Conservation (phyloP, 2,329 filamentous ascomycete species). For the Teratosphaeria gauchensis region DNA sequence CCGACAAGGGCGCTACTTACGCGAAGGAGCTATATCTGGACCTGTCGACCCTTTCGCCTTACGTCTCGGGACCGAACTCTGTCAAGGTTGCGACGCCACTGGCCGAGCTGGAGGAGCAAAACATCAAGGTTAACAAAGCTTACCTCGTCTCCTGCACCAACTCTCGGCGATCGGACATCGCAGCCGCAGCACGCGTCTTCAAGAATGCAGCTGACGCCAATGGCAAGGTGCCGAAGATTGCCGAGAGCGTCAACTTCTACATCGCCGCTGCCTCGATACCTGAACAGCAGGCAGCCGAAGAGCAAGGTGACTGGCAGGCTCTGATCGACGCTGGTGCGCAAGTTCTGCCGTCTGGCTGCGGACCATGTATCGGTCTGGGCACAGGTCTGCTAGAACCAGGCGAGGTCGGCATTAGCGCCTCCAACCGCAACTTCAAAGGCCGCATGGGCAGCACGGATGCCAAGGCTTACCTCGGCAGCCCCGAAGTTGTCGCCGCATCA, state of each 20-base stretch:
- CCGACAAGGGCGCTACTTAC: constrained; percentile 70
- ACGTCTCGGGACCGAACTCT: constrained; percentile 79
- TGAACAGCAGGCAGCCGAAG: constrained; percentile 70
- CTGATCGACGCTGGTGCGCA: constrained; percentile 72
- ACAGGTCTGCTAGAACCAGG: constrained; percentile 69
- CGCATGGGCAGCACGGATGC: constrained; percentile 75
- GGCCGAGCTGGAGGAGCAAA: constrained; percentile 57
- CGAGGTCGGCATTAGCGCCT: constrained; percentile 77
- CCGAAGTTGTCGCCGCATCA: constrained; percentile 86
- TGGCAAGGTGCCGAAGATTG: constrained; percentile 59
- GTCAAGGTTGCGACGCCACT: constrained; percentile 81
- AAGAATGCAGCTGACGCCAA: constrained; percentile 55
- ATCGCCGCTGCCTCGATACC: constrained; percentile 74
- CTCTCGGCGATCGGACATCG: constrained; percentile 68
- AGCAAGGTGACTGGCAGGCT: constrained; percentile 74
- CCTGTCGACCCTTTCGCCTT: constrained; percentile 73
- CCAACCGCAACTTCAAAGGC: constrained; percentile 85
- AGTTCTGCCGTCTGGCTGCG: constrained; percentile 63
- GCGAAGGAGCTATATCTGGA: constrained; percentile 76
- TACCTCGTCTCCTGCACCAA: constrained; percentile 92
- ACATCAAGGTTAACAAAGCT: constrained; percentile 72
- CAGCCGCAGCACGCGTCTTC: constrained; percentile 76
- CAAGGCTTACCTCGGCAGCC: constrained; percentile 76
- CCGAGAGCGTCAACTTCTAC: constrained; percentile 72
- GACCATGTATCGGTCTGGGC: constrained; percentile 77